Conservation (phyloP, 306 rosid species). For the Dryas drummondii region DNA sequence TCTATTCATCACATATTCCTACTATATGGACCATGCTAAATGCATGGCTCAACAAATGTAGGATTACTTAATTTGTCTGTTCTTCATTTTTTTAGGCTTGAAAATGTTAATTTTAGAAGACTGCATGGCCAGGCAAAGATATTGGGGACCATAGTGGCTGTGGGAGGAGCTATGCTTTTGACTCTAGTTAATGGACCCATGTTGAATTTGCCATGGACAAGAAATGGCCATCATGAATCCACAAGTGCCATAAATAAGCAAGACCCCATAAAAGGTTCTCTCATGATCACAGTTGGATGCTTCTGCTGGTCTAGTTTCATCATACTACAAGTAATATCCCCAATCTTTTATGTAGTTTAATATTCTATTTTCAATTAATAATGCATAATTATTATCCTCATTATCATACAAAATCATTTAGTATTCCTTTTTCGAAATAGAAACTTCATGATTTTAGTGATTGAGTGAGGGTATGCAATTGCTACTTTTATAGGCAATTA, state of each 20-base stretch:
- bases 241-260: conserved; percentile 23
- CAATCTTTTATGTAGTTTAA: neutral
- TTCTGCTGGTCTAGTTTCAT: conserved; percentile 48
- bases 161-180: conserved; percentile 59
- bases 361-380: too few species aligned
- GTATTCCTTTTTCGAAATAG: too few species aligned
- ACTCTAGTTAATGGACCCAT: conserved; percentile 41
- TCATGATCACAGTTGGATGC: conserved; percentile 42
- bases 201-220: conserved; percentile 41
- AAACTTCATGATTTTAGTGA: too few species aligned
- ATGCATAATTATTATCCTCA: neutral
- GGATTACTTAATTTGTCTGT: neutral
- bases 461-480: neutral
- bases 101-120: conserved; percentile 40
- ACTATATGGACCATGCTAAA: neutral
- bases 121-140: conserved; percentile 42
- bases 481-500: conserved; percentile 38
- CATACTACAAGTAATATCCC: conserved; percentile 33
- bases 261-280: conserved; percentile 44
- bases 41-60: neutral
- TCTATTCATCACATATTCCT: neutral
- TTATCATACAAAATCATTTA: too few species aligned
- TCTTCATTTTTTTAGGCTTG: conserved; percentile 34
- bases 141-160: conserved; percentile 40
- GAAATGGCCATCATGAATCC: conserved; percentile 21